phyloP scores from a whole-genome alignment of 2,329 filamentous ascomycete genomes.

The Hymenoscyphus occultus region DNA sequence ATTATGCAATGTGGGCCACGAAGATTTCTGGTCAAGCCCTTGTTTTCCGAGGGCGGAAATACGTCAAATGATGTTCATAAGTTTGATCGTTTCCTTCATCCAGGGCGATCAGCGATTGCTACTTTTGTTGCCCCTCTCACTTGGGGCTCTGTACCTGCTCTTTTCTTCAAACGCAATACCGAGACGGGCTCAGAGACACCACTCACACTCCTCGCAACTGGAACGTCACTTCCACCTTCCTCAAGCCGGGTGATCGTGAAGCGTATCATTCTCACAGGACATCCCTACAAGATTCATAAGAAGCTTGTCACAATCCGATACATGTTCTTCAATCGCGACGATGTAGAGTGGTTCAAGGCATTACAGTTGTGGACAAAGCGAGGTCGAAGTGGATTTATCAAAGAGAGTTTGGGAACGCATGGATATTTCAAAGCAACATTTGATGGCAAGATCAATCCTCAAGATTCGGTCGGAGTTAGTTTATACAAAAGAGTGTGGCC shows the following conservation, averaged over 20 bases:
- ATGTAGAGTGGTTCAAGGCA: slow-evolving; percentile 97
- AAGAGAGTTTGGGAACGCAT: slow-evolving; percentile 91
- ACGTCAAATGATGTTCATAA: slow-evolving; percentile 98
- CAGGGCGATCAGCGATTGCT: slow-evolving; percentile 83
- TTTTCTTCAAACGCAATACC: slow-evolving; percentile 74
- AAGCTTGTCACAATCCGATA: slow-evolving; percentile 94
- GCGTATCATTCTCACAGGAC: slow-evolving; percentile 87
- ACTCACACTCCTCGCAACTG: slow-evolving; percentile 77
- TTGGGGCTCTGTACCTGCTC: slow-evolving; percentile 86
- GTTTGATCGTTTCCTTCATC: slow-evolving; percentile 87
- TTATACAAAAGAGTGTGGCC: slow-evolving; percentile 86
- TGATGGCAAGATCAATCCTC: slow-evolving; percentile 91
- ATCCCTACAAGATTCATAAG: slow-evolving; percentile 99
- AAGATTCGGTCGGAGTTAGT: slow-evolving; percentile 90
- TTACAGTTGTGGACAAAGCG: slow-evolving; percentile 90
- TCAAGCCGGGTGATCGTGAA: slow-evolving; percentile 84
- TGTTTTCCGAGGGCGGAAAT: slow-evolving; percentile 85
- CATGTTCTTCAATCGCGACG: slow-evolving; percentile 98
- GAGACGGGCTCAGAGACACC: slow-evolving; percentile 45
- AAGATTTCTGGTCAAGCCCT: slow-evolving; percentile 80
- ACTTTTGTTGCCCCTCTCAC: slow-evolving; percentile 86
- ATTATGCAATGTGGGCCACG: slow-evolving; percentile 89
- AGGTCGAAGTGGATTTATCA: slow-evolving; percentile 85
- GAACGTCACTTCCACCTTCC: slow-evolving; percentile 77
- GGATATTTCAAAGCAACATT: slow-evolving; percentile 99